Evolutionary conservation across 805 yeast species (phyloP), one percentile per base, ranked within the genome.

Genomic region (Yamadazyma takamatsuzukensis): DNA sequence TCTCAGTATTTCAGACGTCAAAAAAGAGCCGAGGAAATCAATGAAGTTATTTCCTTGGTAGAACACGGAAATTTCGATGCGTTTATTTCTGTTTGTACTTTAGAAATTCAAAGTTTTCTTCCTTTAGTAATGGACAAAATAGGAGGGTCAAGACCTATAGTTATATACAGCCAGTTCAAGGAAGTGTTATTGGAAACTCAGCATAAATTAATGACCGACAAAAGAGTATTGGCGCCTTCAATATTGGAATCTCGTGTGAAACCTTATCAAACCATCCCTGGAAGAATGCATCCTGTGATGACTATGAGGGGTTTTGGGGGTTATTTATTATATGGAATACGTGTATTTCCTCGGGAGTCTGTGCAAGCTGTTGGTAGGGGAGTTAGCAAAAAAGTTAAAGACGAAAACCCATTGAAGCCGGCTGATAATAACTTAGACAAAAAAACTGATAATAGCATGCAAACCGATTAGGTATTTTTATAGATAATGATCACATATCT

Each of bases 301-400:
- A 85, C 97, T 0, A 79, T 82, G 71, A 73, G 86, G 48, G 88
- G 95, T 5, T 89, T 83, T 37, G 97, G 97, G 21, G 99, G 99
- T 0, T 90, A 78, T 54, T 54, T 93, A 2, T 63, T 88, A 44
- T 73, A 78, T 65, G 95, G 90, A 3, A 74, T 84, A 11, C 70
- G 84, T 30, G 97, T 93, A 0, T 62, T 78, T 33, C 96, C 96
- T 2, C 59, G 68, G 28, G 81, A 74, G 21, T 53, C 54, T 18
- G 76, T 77, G 27, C 76, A 74, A 12, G 83, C 85, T 9, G 81
- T 84, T 5, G 86, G 87, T 4, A 77, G 84, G 37, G 80, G 83
- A 25, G 58, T 70, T 23, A 53, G 68, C 21, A 70, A 70, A 53
- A 66, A 67, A 49, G 49, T 41, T 37, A 42, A 39, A 27, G 44